Evolutionary conservation across 2,329 filamentous ascomycete species (phyloP).

Genomic region (Arthroderma uncinatum): DNA sequence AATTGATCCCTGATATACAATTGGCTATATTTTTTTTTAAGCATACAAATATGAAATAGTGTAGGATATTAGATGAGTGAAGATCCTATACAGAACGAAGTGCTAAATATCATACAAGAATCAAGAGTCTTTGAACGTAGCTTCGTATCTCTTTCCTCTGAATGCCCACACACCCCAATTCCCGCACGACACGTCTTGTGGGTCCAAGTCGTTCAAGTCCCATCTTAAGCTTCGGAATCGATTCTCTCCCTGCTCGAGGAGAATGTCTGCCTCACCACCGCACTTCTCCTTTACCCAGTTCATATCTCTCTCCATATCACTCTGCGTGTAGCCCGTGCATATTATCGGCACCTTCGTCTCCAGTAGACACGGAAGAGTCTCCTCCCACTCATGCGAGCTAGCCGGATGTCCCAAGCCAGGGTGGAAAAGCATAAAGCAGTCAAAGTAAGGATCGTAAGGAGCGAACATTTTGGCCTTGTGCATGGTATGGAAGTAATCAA

Average conservation of each 20-base stretch:
- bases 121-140: conserved; percentile 24
- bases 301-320: conserved; percentile 86
- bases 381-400: conserved; percentile 84
- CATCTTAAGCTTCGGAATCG: conserved; percentile 84
- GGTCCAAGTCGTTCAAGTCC: conserved; percentile 93
- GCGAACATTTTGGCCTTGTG: conserved; percentile 84
- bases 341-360: conserved; percentile 94
- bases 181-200: conserved; percentile 84
- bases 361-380: conserved; percentile 76
- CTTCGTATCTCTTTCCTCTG: conserved; percentile 64
- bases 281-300: conserved; percentile 80
- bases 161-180: conserved; percentile 98
- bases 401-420: conserved; percentile 91
- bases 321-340: conserved; percentile 90
- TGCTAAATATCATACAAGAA: neutral
- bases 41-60: neutral
- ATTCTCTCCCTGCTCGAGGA: conserved; percentile 90
- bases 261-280: conserved; percentile 78
- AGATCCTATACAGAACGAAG: neutral
- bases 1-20: neutral
- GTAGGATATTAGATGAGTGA: conserved; percentile 6
- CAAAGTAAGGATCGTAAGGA: conserved; percentile 95
- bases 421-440: conserved; percentile 94
- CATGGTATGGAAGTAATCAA: conserved; percentile 96
- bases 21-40: neutral